These are phyloP conservation scores for Blastocystis hominis DNA, from an alignment of 352 stramenopile species.

Conservation along the genomic window DNA sequence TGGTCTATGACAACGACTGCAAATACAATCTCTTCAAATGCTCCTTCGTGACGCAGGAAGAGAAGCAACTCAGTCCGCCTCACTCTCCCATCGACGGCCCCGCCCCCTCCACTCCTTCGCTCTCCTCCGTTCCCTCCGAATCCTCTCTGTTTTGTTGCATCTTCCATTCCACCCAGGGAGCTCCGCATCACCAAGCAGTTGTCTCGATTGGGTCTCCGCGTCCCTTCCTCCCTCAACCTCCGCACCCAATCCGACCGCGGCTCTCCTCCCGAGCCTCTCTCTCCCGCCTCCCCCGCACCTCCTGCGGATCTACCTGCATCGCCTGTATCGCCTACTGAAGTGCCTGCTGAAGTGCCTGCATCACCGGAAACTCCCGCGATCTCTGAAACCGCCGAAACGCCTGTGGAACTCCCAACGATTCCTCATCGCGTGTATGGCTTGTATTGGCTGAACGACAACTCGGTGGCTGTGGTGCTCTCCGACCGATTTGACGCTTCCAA, in stretches of 20 bases:
- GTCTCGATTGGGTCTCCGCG: neutral
- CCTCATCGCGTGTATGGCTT: neutral
- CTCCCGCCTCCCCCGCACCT: no score
- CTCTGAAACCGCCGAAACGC: no score
- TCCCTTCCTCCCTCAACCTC: neutral
- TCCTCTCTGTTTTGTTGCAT: neutral
- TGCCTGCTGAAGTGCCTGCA: neutral
- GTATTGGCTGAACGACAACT: constrained; percentile 48
- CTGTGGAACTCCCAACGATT: neutral
- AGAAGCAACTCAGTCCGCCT: neutral
- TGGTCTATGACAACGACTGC: constrained; percentile 49
- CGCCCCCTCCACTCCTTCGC: neutral
- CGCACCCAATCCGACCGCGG: neutral
- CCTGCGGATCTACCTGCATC: no score
- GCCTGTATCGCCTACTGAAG: neutral
- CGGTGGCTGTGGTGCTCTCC: neutral
- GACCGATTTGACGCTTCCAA: neutral
- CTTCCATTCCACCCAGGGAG: neutral
- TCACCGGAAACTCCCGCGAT: neutral
- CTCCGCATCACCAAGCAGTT: neutral
- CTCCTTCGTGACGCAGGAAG: neutral
- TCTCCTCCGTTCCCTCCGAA: neutral
- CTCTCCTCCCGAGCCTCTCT: neutral
- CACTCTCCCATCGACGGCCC: neutral
- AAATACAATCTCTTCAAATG: constrained; percentile 51